Base-by-base conservation (phyloP, 352 stramenopile genomes). In the Globisporangium cystogenes region DNA sequence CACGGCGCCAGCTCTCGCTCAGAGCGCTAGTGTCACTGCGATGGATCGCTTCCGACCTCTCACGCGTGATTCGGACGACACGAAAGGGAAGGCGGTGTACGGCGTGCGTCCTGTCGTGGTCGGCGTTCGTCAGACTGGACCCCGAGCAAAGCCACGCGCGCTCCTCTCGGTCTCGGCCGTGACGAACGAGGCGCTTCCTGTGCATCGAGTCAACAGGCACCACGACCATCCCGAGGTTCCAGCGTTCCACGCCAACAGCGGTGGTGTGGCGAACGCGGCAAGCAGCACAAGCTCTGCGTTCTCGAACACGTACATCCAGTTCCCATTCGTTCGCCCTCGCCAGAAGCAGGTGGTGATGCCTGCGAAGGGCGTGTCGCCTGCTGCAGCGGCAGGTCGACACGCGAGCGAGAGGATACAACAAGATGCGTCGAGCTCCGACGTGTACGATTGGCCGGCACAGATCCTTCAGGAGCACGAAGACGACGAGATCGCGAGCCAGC, bases 261-360 rank as follows among this genome's bases (percentile, higher is more conserved):
- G 33, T 12, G 33, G 33, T 39, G 18, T 5, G 3, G 15, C 33
- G 6, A 39, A 5, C 33, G 33, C 12, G 14, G 5, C 33, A 45
- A 18, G 20, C 20, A 45, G 8, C 8, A 4, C 42, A 4, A 44
- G 8, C 20, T 39, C 54, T 2, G 39, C 5, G 20, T 48, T 57
- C 15, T 52, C 62, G 8, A 87, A 63, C 39, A 60, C 74, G 33
- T 85, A 85, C 48, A 67, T 89, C 29, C 78, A 87, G 42, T 89
- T 89, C 44, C 78, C 76, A 1, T 56, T 76, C 20, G 52, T 85
- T 1, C 20, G 57, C 12, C 76, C 78, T 0, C 61, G 67, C 7
- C 58, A 61, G 1, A 69, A 60, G 18, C 61, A 58, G 1, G 29
- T 87, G 1, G 47, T 36, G n/a, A 51, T 54, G 3, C 1, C 36